Percentiles rank a stretch among this genome's conserved stretches.
These are phyloP conservation scores for Gossypium ekmanianum DNA, from an alignment of 345 rosid genomes.

Conservation along the genomic window DNA sequence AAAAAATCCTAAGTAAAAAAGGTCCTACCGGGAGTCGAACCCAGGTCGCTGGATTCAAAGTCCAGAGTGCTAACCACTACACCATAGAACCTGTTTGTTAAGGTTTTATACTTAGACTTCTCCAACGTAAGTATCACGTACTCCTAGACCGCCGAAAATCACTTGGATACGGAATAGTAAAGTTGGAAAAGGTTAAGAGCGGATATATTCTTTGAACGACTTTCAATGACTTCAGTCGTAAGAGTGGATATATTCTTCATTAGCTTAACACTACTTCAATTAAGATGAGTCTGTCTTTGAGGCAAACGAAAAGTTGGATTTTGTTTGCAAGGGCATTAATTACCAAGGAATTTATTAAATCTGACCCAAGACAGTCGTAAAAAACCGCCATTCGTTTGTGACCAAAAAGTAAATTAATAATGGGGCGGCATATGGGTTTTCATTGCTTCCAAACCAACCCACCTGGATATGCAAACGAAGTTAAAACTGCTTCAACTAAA, in stretches of 20 bases:
- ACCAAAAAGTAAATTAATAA: neutral
- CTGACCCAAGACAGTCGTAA: neutral
- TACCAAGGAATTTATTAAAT: neutral
- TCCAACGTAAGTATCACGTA: too few species aligned
- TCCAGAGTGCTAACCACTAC: constrained; percentile 99
- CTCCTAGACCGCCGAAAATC: too few species aligned
- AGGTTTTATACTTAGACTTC: too few species aligned
- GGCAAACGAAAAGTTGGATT: too few species aligned
- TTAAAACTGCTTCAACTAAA: too few species aligned
- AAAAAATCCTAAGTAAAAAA: neutral
- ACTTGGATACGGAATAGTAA: neutral
- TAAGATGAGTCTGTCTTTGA: too few species aligned
- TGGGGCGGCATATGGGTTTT: neutral
- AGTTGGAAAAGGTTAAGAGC: neutral
- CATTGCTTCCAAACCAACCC: too few species aligned
- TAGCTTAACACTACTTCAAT: too few species aligned
- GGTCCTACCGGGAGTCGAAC: constrained; percentile 98
- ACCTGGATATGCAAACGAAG: too few species aligned
- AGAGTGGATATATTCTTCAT: neutral
- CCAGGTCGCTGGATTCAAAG: constrained; percentile 99
- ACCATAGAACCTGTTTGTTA: constrained; percentile 64
- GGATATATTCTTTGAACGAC: too few species aligned
- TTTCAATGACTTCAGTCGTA: neutral
- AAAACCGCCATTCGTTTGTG: neutral
- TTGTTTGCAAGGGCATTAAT: too few species aligned